A percentile compares a stretch with the other conserved stretches of the same genome.
phyloP scores from a whole-genome alignment of 495 filamentous ascomycete genomes.

The Lasiosphaeris hirsuta region DNA sequence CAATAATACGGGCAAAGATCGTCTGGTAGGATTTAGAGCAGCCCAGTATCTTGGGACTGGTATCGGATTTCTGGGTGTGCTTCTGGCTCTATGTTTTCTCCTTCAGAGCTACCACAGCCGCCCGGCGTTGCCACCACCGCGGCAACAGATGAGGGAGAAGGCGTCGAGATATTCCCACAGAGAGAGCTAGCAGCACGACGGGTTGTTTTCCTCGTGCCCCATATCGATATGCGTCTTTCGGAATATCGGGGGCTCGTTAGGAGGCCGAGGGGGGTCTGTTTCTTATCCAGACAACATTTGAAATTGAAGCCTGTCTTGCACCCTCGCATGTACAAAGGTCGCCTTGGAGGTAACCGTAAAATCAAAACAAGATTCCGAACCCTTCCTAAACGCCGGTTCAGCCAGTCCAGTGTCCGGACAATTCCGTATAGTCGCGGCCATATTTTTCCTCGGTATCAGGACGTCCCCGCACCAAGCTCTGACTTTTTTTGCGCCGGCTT shows the following conservation, averaged over 20 bases:
- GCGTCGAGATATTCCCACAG: background rate
- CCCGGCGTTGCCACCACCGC: background rate
- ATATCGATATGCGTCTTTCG: too few relatives aligned
- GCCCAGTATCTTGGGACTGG: conserved; percentile 60
- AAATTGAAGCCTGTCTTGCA: conserved; percentile 1
- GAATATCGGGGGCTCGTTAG: too few relatives aligned
- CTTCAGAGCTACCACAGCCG: conserved; percentile 5
- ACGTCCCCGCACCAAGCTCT: too few relatives aligned
- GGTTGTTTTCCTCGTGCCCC: background rate
- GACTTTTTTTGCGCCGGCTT: conserved; percentile 1
- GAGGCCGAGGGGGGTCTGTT: too few relatives aligned
- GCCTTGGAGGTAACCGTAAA: conserved; percentile 7
- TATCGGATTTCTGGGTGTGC: conserved; percentile 44
- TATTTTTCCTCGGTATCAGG: background rate
- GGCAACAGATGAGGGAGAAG: background rate
- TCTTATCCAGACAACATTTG: background rate
- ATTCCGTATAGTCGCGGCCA: conserved; percentile 10
- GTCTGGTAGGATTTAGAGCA: conserved; percentile 52
- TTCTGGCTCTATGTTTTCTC: conserved; percentile 24
- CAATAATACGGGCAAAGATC: conserved; percentile 22
- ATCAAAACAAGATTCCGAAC: conserved; percentile 22
- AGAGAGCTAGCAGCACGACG: background rate
- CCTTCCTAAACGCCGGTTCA: conserved; percentile 27
- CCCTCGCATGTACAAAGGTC: conserved; percentile 2
- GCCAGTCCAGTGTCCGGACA: conserved; percentile 27